Evolutionary conservation across 805 yeast genomes (phyloP).

Genomic region (Candida manassasensis): DNA sequence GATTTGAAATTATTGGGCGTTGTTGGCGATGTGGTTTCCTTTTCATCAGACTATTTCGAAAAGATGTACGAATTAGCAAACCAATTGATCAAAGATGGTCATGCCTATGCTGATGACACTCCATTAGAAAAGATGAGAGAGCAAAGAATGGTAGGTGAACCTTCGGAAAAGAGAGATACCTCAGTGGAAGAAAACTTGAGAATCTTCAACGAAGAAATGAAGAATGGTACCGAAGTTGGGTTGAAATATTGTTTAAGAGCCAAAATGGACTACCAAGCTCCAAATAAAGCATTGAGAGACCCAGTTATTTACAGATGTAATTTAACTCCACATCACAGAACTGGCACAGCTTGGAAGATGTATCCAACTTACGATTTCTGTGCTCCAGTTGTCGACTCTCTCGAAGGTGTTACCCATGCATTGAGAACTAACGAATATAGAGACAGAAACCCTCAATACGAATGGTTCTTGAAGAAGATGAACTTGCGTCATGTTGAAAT

Average conservation of each 20-base stretch:
- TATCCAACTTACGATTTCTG: conserved; percentile 99
- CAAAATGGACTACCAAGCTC: conserved; percentile 85
- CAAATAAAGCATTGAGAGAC: conserved; percentile 94
- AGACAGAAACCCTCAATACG: conserved; percentile 97
- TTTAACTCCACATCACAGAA: conserved; percentile 96
- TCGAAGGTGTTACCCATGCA: conserved; percentile 98
- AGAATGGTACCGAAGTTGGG: conserved; percentile 89
- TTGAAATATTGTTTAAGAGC: conserved; percentile 92
- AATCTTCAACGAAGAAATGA: conserved; percentile 88
- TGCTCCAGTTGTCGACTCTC: conserved; percentile 91
- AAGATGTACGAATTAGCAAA: conserved; percentile 84
- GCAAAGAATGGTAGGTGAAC: conserved; percentile 96
- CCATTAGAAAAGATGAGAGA: conserved; percentile 94
- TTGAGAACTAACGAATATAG: conserved; percentile 97
- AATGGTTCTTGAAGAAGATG: conserved; percentile 86
- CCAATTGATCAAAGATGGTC: conserved; percentile 87
- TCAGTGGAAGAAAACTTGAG: conserved; percentile 85
- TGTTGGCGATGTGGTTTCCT: conserved; percentile 83
- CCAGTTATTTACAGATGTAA: conserved; percentile 98
- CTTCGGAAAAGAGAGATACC: conserved; percentile 89
- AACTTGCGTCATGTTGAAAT: conserved; percentile 86
- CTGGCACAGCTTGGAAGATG: conserved; percentile 89
- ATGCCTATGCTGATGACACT: conserved; percentile 97
- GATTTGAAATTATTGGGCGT: conserved; percentile 88
- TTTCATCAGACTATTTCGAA: conserved; percentile 91